These are phyloP conservation scores for Ogataea siamensis DNA, from an alignment of 805 yeast genomes.

Conservation along the genomic window DNA sequence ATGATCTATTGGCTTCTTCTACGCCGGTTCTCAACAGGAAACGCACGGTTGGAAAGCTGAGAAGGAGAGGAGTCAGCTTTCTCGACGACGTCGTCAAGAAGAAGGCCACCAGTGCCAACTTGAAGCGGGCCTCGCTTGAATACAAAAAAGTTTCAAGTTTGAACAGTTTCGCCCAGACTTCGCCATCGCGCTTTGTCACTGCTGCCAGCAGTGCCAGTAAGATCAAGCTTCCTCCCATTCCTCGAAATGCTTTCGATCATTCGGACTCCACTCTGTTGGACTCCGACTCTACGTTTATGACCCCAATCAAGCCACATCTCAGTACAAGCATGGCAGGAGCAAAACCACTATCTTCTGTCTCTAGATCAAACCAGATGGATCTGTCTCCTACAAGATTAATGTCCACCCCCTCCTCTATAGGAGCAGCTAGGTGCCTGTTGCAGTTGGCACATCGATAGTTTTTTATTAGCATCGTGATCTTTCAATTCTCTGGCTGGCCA, in stretches of 20 bases:
- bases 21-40: conserved; percentile 24
- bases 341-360: conserved; percentile 6
- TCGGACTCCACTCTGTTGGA: conserved; percentile 19
- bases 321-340: conserved; percentile 5
- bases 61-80: conserved; percentile 17
- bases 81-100: conserved; percentile 30
- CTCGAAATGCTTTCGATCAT: conserved; percentile 21
- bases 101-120: conserved; percentile 28
- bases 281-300: conserved; percentile 14
- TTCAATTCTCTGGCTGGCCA: conserved; percentile 2
- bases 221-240: conserved; percentile 31
- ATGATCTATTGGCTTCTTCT: conserved; percentile 37
- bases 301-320: conserved; percentile 15
- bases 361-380: conserved; percentile 11
- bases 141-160: conserved; percentile 2
- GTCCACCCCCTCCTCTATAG: conserved; percentile 47
- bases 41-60: conserved; percentile 3
- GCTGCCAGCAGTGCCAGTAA: conserved; percentile 11
- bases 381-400: conserved; percentile 40
- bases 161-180: conserved; percentile 24
- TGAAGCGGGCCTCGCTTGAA: conserved; percentile 28
- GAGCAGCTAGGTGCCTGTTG: conserved; percentile 45
- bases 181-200: conserved; percentile 31
- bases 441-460: conserved; percentile 39
- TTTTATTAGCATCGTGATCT: conserved; percentile 7